Base-by-base conservation (phyloP, 257 asterid species). In the Ocimum tenuiflorum region DNA sequence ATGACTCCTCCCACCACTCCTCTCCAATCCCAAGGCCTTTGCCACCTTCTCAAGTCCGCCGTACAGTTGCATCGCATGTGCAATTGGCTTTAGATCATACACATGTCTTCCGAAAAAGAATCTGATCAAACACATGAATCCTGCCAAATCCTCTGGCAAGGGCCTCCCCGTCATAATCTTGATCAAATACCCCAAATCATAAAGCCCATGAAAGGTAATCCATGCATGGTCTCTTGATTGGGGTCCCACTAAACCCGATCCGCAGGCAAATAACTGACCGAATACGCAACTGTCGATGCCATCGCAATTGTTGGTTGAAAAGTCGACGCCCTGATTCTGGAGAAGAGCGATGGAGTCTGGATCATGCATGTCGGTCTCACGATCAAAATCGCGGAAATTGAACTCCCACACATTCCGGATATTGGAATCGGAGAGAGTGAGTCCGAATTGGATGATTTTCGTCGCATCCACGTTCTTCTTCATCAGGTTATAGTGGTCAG, bases 291-390 rank as follows among this genome's bases (percentile, higher is more conserved):
- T n/a, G 6, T 9, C 24, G 10, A 65, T 50, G 11, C 70, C 60
- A 4, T 0, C 0, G 7, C 15, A 19, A 14, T 7, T 10, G 27
- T 36, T 20, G 17, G 1, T 9, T 7, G 12, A 9, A 18, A 65
- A 65, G 39, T 65, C 51, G 11, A 65, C 36, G 11, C 61, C 61
- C 2, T 51, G 70, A 0, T 7, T 3, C 15, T 42, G 12, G 7
- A 65, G 70, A 7, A 65, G 48, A 14, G 70, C 8, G 7, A 38
- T n/a, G 15, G 70, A 18, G 31, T n/a, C 51, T 2, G 61, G 70
- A 1, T n/a, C 13, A 0, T 31, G 35, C 8, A 0, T 0, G 24
- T 65, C 52, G 7, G 0, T 0, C 9, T 8, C 27, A 10, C 7
- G 15, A 27, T 65, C 51, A 47, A 65, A 65, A 19, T 51, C 70